These are phyloP conservation scores for Cyberlindnera galapagoensis DNA, from an alignment of 805 yeast genomes.

Conservation along the genomic window DNA sequence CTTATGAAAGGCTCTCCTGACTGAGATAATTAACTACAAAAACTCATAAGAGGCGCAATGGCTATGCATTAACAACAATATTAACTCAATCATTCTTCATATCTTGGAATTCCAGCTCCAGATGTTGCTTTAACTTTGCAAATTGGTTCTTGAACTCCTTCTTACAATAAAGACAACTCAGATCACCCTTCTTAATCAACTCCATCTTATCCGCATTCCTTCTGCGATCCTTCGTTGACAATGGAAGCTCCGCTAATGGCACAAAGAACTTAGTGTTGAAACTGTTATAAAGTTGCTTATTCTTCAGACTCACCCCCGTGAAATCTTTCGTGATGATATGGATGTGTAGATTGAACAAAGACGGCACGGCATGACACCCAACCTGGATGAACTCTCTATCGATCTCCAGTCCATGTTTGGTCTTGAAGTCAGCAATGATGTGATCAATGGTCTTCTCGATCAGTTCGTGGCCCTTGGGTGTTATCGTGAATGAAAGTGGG, in stretches of 20 bases:
- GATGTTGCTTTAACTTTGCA: conserved; percentile 34
- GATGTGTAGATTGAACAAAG: conserved; percentile 61
- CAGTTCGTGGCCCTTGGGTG: conserved; percentile 20
- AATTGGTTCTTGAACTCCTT: conserved; percentile 37
- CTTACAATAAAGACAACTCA: conserved; percentile 38
- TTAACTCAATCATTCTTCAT: conserved; percentile 6
- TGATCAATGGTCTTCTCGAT: conserved; percentile 9
- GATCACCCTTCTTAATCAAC: conserved; percentile 25
- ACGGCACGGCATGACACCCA: conserved; percentile 70
- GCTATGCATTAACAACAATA: conserved; percentile 4
- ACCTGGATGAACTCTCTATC: conserved; percentile 31
- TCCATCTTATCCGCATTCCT: conserved; percentile 37
- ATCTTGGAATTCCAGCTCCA: conserved; percentile 31
- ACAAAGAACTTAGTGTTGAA: conserved; percentile 65
- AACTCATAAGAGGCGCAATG: too few relatives aligned
- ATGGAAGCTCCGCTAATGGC: conserved; percentile 42
- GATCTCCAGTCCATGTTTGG: conserved; percentile 16
- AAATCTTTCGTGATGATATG: conserved; percentile 69
- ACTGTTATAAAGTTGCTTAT: conserved; percentile 62
- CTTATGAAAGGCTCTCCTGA: too few relatives aligned
- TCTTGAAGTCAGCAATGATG: conserved; percentile 11
- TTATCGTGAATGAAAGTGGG: conserved; percentile 33
- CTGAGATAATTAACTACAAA: too few relatives aligned
- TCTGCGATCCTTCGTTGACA: conserved; percentile 34
- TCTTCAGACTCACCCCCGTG: conserved; percentile 45